phyloP scores from a whole-genome alignment of 2,329 filamentous ascomycete genomes.

The Metarhizium brunneum region DNA sequence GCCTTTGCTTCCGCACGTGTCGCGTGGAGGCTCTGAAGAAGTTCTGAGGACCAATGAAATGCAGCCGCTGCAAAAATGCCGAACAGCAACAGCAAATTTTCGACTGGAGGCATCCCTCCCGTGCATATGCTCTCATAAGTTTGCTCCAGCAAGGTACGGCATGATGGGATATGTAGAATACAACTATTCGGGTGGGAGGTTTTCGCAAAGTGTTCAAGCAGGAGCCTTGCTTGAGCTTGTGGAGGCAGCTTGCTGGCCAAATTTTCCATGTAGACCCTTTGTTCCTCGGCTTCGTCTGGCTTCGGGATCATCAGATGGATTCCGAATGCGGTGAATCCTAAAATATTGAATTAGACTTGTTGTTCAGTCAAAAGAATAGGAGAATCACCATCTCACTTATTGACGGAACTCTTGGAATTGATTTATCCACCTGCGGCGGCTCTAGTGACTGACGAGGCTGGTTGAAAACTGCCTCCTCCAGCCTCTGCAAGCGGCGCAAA shows the following conservation, averaged over 20 bases:
- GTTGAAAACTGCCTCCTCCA: constrained; percentile 3
- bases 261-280: background rate
- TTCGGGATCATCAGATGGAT: background rate
- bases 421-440: no score
- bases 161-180: constrained; percentile 5
- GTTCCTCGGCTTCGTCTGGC: background rate
- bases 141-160: background rate
- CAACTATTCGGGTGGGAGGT: constrained; percentile 3
- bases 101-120: background rate
- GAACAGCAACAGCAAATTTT: constrained; percentile 1
- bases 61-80: constrained; percentile 4
- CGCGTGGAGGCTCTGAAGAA: background rate
- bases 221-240: background rate
- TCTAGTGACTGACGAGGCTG: background rate
- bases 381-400: no score
- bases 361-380: no score
- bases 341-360: background rate
- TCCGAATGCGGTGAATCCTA: background rate
- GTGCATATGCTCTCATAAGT: background rate
- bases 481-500: constrained; percentile 1
- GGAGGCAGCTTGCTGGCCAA: background rate
- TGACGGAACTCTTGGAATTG: no score
- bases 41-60: background rate
- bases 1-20: background rate
- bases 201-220: constrained; percentile 4